Evolutionary conservation across 2,329 filamentous ascomycete species (phyloP).

Genomic region (Pezicula carpinea): DNA sequence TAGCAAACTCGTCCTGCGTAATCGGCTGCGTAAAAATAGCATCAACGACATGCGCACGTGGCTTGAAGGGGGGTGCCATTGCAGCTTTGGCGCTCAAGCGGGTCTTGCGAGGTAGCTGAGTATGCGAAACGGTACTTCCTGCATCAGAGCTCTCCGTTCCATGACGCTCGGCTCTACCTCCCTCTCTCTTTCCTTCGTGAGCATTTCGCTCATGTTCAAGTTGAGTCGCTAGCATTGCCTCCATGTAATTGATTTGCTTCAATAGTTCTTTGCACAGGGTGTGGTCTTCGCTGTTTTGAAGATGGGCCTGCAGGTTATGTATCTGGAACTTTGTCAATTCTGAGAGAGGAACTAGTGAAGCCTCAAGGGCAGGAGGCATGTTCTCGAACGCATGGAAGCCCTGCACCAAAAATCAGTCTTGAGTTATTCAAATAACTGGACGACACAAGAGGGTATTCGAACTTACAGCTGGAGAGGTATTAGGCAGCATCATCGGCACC

Average conservation of each 20-base stretch:
- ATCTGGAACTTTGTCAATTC: slow-evolving; percentile 21
- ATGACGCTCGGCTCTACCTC: neutral
- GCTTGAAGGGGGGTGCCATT: slow-evolving; percentile 30
- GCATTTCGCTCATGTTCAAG: slow-evolving; percentile 10
- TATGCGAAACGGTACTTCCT: neutral
- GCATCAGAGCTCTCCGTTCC: neutral
- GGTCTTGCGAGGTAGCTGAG: slow-evolving; percentile 15
- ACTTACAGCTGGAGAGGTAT: too few species aligned
- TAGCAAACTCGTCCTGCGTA: neutral
- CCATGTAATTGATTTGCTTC: slow-evolving; percentile 24
- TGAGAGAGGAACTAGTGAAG: slow-evolving; percentile 5
- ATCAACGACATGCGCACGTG: slow-evolving; percentile 17
- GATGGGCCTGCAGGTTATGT: slow-evolving; percentile 39
- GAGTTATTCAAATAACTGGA: too few species aligned
- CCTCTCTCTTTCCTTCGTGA: neutral
- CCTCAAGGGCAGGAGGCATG: slow-evolving; percentile 2
- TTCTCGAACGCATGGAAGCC: slow-evolving; percentile 8
- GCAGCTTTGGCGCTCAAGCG: slow-evolving; percentile 27
- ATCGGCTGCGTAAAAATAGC: neutral
- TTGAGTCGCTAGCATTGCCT: slow-evolving; percentile 17
- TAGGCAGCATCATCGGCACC: too few species aligned
- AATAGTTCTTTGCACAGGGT: slow-evolving; percentile 37
- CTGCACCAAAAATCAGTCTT: neutral
- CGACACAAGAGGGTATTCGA: too few species aligned
- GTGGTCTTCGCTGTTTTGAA: slow-evolving; percentile 54